phyloP scores from a whole-genome alignment of 495 filamentous ascomycete genomes.

The Annulohypoxylon stygium region DNA sequence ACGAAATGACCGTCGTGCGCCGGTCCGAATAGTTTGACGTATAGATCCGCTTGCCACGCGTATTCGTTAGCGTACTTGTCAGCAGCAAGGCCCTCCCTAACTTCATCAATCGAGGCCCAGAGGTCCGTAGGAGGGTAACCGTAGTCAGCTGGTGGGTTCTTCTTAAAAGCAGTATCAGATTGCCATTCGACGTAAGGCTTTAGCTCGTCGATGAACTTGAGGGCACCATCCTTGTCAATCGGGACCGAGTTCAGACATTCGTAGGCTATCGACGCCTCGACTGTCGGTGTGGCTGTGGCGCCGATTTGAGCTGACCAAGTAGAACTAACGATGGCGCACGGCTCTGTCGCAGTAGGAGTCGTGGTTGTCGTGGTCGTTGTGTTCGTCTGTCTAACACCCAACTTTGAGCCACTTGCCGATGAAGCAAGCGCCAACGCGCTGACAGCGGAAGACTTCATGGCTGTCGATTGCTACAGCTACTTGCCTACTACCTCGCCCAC shows the following conservation, averaged over 20 bases:
- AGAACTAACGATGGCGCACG: constrained; percentile 60
- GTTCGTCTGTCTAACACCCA: constrained; percentile 38
- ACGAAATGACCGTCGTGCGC: constrained; percentile 63
- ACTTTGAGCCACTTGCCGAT: constrained; percentile 20
- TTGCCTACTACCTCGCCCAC: constrained; percentile 26
- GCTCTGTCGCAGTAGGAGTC: constrained; percentile 41
- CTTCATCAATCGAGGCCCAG: constrained; percentile 54
- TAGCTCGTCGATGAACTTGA: constrained; percentile 58
- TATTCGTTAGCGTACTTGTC: constrained; percentile 61
- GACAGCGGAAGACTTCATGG: constrained; percentile 38
- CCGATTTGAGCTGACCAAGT: constrained; percentile 55
- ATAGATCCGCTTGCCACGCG: constrained; percentile 56
- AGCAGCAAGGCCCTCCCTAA: constrained; percentile 52
- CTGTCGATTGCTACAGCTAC: constrained; percentile 20
- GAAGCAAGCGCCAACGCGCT: constrained; percentile 35
- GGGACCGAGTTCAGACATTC: constrained; percentile 63
- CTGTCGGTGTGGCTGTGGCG: constrained; percentile 49
- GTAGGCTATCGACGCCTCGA: constrained; percentile 58
- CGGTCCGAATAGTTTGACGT: constrained; percentile 51
- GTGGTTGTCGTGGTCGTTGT: constrained; percentile 45
- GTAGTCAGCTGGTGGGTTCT: constrained; percentile 59
- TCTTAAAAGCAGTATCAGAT: constrained; percentile 56
- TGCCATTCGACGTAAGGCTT: constrained; percentile 62
- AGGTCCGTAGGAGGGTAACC: constrained; percentile 61
- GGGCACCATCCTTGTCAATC: constrained; percentile 55